Conservation (phyloP, 164 flowering plant genomes). For the Magnolia changhungtana region DNA sequence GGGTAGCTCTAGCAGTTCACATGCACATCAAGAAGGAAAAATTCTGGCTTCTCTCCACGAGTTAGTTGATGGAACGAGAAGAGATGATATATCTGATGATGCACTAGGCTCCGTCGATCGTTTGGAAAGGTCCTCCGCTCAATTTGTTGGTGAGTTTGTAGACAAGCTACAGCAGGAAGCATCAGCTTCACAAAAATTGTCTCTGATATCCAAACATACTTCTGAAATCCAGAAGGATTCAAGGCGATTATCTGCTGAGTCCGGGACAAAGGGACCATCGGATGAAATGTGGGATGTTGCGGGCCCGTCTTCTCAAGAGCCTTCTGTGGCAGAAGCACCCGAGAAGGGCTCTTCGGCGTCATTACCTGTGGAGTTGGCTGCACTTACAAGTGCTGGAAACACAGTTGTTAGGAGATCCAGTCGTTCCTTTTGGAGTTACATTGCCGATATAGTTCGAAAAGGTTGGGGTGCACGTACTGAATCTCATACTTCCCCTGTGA, state of each 20-base stretch:
- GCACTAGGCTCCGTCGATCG: conserved; percentile 56
- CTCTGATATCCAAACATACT: conserved; percentile 7
- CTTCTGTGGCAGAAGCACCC: conserved; percentile 31
- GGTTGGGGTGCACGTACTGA: conserved; percentile 58
- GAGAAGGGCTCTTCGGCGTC: conserved; percentile 21
- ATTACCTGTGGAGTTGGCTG: neutral
- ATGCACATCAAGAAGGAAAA: conserved; percentile 17
- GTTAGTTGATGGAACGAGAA: conserved; percentile 18
- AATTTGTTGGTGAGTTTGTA: conserved; percentile 61
- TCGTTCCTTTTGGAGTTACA: conserved; percentile 70
- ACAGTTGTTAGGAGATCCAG: conserved; percentile 47
- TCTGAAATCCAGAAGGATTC: conserved; percentile 39
- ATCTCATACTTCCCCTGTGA: conserved; percentile 37
- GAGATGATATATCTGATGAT: conserved; percentile 37
- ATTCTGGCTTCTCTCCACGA: conserved; percentile 18
- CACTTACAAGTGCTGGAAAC: conserved; percentile 19
- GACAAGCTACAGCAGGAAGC: conserved; percentile 49
- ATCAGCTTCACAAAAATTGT: conserved; percentile 5
- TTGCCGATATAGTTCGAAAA: conserved; percentile 53
- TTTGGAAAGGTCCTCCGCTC: conserved; percentile 45
- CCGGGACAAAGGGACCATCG: conserved; percentile 61
- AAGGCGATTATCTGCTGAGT: conserved; percentile 34
- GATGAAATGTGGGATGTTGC: conserved; percentile 75
- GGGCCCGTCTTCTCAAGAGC: conserved; percentile 39
- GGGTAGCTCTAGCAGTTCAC: conserved; percentile 18